Base-by-base conservation (phyloP, 2,329 filamentous ascomycete species). In the Apiospora aurea region DNA sequence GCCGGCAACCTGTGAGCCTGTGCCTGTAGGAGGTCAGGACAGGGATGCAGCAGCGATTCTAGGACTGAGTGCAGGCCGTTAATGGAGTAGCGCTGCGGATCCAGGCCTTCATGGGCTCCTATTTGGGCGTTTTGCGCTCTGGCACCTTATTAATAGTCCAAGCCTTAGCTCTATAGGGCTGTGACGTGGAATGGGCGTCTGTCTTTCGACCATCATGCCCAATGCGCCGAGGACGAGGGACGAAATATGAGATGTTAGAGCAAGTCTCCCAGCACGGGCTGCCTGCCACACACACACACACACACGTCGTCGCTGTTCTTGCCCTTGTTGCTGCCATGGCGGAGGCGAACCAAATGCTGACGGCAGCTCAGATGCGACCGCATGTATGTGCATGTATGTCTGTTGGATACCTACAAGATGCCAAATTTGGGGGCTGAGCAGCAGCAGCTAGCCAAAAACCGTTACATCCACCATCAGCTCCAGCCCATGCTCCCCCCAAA, bases 311-410 rank as follows among this genome's bases (percentile, higher is more conserved):
- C n/a, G 26, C 26, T 29, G n/a, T n/a, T n/a, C n/a, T n/a, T n/a
- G n/a, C n/a, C n/a, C 18, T 64, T 64, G 57, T n/a, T 41, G 57
- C 18, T n/a, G 53, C 53, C 6, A 61, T 38, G 53, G 53, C 53
- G 29, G 16, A 41, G 57, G 57, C 57, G 57, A 64, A 64, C 57
- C 57, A 41, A 64, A 64, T 64, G 57, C 57, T 64, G 57, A 64
- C 57, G 13, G 57, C 57, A 64, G 51, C 4, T 29, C 44, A 46
- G 44, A 46, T 46, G 44, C 44, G 44, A 46, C 44, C 14, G 18
- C 44, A 43, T 43, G 41, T 18, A 24, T 61, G 29, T 21, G 4
- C 44, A 43, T 43, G 41, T 18, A 24, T 61, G 29, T 21, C 2
- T 29, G 53, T 34, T 61, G 53, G 57, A 64, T 64, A n/a, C n/a